These are phyloP conservation scores for Boletellus ananiceps DNA, from an alignment of 768 basidiomycete species.

Conservation along the genomic window DNA sequence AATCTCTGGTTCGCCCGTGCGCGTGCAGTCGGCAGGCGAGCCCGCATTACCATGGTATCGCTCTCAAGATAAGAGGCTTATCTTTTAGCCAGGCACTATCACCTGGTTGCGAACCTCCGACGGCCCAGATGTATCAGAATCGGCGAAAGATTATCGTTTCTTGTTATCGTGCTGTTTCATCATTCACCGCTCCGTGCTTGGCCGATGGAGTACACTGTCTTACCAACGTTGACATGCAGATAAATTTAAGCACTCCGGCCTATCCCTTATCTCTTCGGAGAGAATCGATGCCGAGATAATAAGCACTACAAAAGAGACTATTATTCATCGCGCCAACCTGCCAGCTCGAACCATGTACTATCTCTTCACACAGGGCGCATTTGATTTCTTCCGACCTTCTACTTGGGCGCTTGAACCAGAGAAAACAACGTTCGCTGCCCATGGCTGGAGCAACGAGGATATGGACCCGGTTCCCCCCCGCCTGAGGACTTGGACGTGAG, in stretches of 20 bases:
- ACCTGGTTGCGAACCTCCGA: too few relatives aligned
- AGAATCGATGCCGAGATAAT: constrained; percentile 5
- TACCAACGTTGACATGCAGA: background rate
- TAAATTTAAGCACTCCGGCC: background rate
- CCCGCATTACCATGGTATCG: too few relatives aligned
- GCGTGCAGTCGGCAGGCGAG: too few relatives aligned
- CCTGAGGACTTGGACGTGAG: constrained; percentile 57
- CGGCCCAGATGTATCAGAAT: too few relatives aligned
- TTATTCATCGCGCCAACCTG: background rate
- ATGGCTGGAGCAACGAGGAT: constrained; percentile 67
- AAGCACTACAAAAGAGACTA: constrained; percentile 5
- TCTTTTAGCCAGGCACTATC: too few relatives aligned
- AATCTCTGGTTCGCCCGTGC: too few relatives aligned
- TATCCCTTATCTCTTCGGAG: background rate
- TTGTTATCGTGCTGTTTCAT: background rate
- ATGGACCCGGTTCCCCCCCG: constrained; percentile 70
- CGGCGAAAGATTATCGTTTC: background rate
- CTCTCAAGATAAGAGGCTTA: too few relatives aligned
- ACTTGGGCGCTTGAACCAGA: constrained; percentile 36
- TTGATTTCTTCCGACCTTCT: constrained; percentile 16
- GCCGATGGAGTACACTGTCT: too few relatives aligned
- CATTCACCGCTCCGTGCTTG: too few relatives aligned
- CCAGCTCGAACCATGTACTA: constrained; percentile 4
- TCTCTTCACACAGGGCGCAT: background rate
- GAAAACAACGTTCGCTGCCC: constrained; percentile 46